Evolutionary conservation across 768 basidiomycete genomes (phyloP).

Genomic region (Thelephora aurantiotincta): DNA sequence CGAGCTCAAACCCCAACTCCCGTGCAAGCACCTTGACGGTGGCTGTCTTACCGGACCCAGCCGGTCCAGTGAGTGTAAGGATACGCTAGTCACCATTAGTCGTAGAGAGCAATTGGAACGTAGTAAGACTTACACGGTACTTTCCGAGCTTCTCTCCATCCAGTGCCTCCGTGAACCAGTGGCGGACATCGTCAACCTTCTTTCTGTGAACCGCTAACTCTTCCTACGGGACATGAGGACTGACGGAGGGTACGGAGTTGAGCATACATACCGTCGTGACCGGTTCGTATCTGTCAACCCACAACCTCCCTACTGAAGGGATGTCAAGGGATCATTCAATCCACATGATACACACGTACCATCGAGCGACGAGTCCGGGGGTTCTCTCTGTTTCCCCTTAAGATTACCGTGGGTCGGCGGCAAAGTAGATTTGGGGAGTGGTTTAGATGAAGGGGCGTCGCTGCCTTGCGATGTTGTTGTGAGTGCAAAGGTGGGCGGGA

Average conservation of each 20-base stretch:
- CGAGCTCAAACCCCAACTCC: constrained; percentile 64
- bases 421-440: no score
- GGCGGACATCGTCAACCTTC: constrained; percentile 66
- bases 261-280: constrained; percentile 12
- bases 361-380: not conserved
- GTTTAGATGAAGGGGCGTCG: no score
- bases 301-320: constrained; percentile 10
- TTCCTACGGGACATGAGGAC: constrained; percentile 23
- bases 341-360: not conserved
- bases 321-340: not conserved
- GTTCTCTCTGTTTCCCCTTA: not conserved
- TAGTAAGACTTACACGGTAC: constrained; percentile 48
- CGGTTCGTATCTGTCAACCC: constrained; percentile 22
- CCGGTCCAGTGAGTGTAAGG: constrained; percentile 73
- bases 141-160: constrained; percentile 52
- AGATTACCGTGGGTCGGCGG: no score
- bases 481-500: not conserved
- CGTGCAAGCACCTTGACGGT: constrained; percentile 61
- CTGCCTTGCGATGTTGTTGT: not conserved
- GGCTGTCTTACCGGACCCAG: constrained; percentile 85
- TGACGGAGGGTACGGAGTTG: not conserved
- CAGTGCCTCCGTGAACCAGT: constrained; percentile 64
- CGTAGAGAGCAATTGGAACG: not conserved
- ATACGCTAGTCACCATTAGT: constrained; percentile 41
- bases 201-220: constrained; percentile 69